These are phyloP conservation scores for Lizonia empirigonia DNA, from an alignment of 2,329 filamentous ascomycete species.

Conservation along the genomic window DNA sequence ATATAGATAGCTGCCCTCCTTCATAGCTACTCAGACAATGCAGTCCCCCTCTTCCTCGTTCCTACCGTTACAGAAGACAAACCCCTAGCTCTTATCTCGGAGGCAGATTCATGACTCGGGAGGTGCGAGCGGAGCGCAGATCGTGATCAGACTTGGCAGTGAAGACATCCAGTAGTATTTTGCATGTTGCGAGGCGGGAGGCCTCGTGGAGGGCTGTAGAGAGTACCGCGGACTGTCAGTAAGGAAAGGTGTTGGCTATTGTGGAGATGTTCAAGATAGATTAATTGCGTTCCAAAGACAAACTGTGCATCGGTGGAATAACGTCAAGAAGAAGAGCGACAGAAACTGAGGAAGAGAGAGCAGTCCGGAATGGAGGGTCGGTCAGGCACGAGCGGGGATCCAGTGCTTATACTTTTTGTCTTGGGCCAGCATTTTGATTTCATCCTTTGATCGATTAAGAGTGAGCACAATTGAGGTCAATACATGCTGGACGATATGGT, in stretches of 20 bases:
- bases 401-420: not conserved
- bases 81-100: slow-evolving; percentile 10
- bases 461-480: slow-evolving; percentile 31
- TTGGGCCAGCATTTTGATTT: not conserved
- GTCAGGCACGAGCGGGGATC: not conserved
- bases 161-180: not conserved
- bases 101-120: slow-evolving; percentile 5
- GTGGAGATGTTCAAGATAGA: not conserved
- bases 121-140: slow-evolving; percentile 8
- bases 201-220: no score
- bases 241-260: no score
- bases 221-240: no score
- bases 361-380: not conserved
- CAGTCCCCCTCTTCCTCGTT: no score
- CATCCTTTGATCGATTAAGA: not conserved
- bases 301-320: no score
- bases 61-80: no score
- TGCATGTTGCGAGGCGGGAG: slow-evolving; percentile 4
- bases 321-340: no score
- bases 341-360: not conserved
- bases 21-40: no score
- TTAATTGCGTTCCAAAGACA: no score
- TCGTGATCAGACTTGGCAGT: slow-evolving; percentile 9
- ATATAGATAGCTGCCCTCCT: no score
- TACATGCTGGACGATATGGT: not conserved